Evolutionary conservation across 345 rosid species (phyloP).

Genomic region (Durio zibethinus): DNA sequence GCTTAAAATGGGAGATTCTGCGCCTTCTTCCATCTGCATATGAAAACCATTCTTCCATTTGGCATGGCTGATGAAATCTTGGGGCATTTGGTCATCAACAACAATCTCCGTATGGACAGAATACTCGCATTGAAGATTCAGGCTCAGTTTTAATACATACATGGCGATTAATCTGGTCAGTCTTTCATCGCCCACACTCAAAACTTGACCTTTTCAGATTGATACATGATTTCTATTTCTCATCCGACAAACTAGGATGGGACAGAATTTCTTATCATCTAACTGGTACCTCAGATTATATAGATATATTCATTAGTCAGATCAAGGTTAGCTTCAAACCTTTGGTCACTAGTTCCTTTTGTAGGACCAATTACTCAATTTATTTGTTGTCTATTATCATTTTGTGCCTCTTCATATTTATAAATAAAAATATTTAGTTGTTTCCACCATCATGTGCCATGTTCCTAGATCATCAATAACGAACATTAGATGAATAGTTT

Average conservation of each 20-base stretch:
- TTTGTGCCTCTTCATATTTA: background rate
- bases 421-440: background rate
- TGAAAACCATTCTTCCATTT: background rate
- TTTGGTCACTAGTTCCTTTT: background rate
- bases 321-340: background rate
- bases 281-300: background rate
- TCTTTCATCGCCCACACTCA: background rate
- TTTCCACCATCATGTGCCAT: background rate
- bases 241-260: background rate
- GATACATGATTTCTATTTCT: background rate
- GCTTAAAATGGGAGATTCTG: background rate
- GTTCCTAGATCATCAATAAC: background rate
- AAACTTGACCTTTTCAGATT: background rate
- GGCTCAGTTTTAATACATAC: background rate
- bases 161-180: background rate
- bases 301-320: background rate
- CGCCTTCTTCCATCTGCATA: background rate
- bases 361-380: background rate
- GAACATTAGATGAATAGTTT: background rate
- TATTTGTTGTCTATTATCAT: background rate
- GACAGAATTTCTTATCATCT: background rate
- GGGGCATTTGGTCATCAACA: background rate
- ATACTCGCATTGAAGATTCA: background rate
- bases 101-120: background rate
- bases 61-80: slow-evolving; percentile 10